These are phyloP conservation scores for Wakefieldia striispora DNA, from an alignment of 768 basidiomycete genomes.

Conservation along the genomic window DNA sequence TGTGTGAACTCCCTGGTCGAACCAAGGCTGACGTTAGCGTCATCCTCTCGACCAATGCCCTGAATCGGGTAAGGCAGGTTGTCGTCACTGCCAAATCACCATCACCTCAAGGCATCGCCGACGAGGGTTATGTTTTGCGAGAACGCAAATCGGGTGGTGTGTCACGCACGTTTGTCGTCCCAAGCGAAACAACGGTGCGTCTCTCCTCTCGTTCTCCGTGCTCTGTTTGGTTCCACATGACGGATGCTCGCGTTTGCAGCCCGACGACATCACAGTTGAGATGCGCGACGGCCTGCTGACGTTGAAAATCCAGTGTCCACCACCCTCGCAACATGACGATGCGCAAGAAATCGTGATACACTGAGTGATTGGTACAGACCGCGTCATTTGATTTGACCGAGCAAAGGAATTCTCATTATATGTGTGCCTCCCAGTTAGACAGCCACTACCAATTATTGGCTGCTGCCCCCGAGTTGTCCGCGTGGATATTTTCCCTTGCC, in stretches of 20 bases:
- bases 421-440: constrained; percentile 1
- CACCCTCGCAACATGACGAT: constrained; percentile 40
- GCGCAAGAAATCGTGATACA: constrained; percentile 48
- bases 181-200: constrained; percentile 53
- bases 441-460: too few relatives aligned
- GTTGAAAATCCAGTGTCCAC: constrained; percentile 51
- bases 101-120: constrained; percentile 40
- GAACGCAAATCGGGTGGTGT: constrained; percentile 57
- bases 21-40: constrained; percentile 55
- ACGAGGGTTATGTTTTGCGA: constrained; percentile 42
- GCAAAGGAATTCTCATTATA: constrained; percentile 3
- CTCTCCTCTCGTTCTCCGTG: constrained; percentile 16
- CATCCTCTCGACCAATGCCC: constrained; percentile 56
- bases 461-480: not conserved
- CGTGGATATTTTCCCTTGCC: constrained; percentile 6
- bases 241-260: constrained; percentile 30
- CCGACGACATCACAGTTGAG: constrained; percentile 50
- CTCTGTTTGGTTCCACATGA: not conserved
- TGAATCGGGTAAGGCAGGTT: constrained; percentile 63
- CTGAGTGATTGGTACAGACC: constrained; percentile 35
- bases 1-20: constrained; percentile 71
- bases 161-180: constrained; percentile 51
- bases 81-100: constrained; percentile 47
- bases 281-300: constrained; percentile 63
- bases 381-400: constrained; percentile 10